Evolutionary conservation across 805 yeast genomes (phyloP), one percentile per base, ranked within the genome.

Genomic region (Cyberlindnera samutprakarnensis): DNA sequence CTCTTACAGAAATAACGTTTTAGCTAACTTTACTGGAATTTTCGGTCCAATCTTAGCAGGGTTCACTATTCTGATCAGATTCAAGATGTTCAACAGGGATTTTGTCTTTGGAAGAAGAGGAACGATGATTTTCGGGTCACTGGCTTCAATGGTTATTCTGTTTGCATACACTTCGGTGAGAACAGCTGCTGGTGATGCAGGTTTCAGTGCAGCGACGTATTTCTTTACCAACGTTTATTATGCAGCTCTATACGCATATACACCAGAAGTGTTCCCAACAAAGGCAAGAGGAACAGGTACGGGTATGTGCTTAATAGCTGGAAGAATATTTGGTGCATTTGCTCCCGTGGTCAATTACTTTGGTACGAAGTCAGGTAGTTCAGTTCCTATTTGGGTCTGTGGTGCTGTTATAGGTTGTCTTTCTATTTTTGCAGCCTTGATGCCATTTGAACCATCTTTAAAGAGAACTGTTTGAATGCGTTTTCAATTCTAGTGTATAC

Each of bases 151-250:
- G 57, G 70, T 73, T 3, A 63, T 77, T 27, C 50, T 78, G 36
- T 75, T 75, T 46, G 76, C 75, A 28, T 75, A 78, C 41, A 77
- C 84, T 10, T 70, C 78, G 3, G 77, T 76, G 10, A 66, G 68
- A 49, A 65, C 76, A 1, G 58, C 71, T 27, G 57, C 22, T 11
- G 70, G 65, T 53, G 74, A 72, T 48, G 74, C 78, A 29, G 70
- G 65, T 6, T 60, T 66, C 31, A 57, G 63, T 21, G 53, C 68
- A 8, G 67, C 68, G 22, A 71, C 78, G 14, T 72, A 69, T 37
- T 53, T 66, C 47, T 59, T 61, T 35, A 44, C 65, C 37, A 61
- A 65, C 51, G 59, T 73, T 34, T 71, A 70, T 46, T 75, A 72
- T 48, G 79, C 75, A 5, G 68, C 71, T 16, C 54, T 77, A 14